These are phyloP conservation scores for Termitomyces sp. DNA, from an alignment of 768 basidiomycete genomes.

Conservation along the genomic window DNA sequence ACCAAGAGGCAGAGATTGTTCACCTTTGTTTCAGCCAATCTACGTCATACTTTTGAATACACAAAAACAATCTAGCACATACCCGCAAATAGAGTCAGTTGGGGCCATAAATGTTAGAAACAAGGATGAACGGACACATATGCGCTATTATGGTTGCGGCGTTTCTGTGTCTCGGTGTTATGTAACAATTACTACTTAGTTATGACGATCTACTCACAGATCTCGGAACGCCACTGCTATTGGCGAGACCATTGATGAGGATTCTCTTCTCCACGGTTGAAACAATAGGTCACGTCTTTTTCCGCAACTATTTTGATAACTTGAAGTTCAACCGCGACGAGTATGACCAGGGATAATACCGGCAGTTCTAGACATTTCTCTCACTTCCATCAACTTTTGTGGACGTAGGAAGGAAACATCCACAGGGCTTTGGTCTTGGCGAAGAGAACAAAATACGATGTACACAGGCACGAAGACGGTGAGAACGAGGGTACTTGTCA, in stretches of 20 bases:
- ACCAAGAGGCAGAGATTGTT: background rate
- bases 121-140: no score
- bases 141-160: background rate
- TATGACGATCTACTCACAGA: no score
- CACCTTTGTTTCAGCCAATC: background rate
- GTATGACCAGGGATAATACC: background rate
- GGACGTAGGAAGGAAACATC: background rate
- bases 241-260: background rate
- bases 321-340: background rate
- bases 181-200: no score
- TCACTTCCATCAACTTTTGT: background rate
- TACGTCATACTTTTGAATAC: background rate
- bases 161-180: background rate
- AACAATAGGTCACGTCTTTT: no score
- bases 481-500: background rate
- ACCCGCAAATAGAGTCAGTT: background rate
- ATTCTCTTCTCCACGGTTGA: background rate
- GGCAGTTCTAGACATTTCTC: background rate
- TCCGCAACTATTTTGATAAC: background rate
- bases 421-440: background rate
- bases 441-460: background rate
- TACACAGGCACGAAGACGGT: background rate
- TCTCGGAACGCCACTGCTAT: background rate
- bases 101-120: no score
- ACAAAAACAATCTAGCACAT: background rate